phyloP scores from a whole-genome alignment of 345 rosid species.

The Capsella bursapastoris region DNA sequence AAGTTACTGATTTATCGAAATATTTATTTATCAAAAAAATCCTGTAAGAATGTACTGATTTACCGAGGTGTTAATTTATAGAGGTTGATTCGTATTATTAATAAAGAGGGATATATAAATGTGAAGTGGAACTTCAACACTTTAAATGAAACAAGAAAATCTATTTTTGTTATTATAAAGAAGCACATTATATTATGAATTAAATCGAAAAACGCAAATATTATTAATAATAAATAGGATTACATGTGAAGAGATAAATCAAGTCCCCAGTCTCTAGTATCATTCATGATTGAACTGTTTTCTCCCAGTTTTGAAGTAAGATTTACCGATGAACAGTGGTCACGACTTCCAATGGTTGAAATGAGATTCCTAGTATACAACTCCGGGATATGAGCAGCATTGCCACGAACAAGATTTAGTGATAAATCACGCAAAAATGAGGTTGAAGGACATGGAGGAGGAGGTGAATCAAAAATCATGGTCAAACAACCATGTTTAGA shows the following conservation, averaged over 20 bases:
- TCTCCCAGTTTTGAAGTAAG: not conserved
- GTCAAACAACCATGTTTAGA: constrained; percentile 34
- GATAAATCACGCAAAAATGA: constrained; percentile 26
- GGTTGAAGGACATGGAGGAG: constrained; percentile 3
- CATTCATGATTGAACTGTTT: not conserved
- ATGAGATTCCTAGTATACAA: constrained; percentile 38
- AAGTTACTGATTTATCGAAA: too few species aligned
- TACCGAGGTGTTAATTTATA: not conserved
- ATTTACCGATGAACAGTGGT: not conserved
- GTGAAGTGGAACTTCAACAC: not conserved
- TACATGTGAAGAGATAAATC: constrained; percentile 34
- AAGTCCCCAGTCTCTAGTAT: constrained; percentile 11
- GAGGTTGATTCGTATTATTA: not conserved
- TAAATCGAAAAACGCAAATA: not conserved
- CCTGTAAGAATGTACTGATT: not conserved
- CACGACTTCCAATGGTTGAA: constrained; percentile 32
- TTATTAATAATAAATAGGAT: not conserved
- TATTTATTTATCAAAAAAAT: too few species aligned
- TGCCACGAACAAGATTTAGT: constrained; percentile 8
- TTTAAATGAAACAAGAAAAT: not conserved
- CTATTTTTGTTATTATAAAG: not conserved
- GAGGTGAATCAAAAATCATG: not conserved
- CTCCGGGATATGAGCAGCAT: constrained; percentile 1
- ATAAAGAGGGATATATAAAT: not conserved
- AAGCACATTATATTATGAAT: not conserved